Conservation (phyloP, 2,329 filamentous ascomycete species). For the Epichloe gansuensis region DNA sequence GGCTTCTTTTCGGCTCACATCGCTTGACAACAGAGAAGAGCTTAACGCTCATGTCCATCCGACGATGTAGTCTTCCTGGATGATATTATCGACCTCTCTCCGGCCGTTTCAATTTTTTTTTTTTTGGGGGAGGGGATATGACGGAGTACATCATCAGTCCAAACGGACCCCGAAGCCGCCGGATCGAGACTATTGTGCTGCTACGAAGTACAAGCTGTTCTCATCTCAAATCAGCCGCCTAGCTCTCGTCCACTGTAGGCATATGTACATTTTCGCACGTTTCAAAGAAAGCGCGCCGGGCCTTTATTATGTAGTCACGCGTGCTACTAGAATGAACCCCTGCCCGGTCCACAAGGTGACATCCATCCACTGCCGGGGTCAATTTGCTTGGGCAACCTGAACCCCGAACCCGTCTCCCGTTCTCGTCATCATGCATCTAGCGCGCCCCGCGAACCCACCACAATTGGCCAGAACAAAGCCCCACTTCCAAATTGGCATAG, state of each 20-base stretch:
- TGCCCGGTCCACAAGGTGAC: background rate
- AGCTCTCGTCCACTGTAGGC: background rate
- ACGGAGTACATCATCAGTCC: no score
- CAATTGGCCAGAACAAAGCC: background rate
- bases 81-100: no score
- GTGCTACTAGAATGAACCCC: background rate
- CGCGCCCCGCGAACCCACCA: background rate
- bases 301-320: background rate
- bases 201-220: no score
- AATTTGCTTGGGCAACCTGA: slow-evolving; percentile 1
- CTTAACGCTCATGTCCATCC: no score
- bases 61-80: no score
- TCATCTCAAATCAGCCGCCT: background rate
- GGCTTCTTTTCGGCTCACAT: no score
- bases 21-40: no score
- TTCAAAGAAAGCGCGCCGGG: background rate
- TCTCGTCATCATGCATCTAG: slow-evolving; percentile 8
- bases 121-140: no score
- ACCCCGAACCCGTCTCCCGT: background rate
- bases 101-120: no score
- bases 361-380: background rate
- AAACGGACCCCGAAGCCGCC: no score
- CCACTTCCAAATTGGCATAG: background rate
- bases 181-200: no score
- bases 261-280: background rate